Evolutionary conservation across 345 rosid genomes (phyloP), one percentile per base, ranked within the genome.

Genomic region (Populus davidiana): DNA sequence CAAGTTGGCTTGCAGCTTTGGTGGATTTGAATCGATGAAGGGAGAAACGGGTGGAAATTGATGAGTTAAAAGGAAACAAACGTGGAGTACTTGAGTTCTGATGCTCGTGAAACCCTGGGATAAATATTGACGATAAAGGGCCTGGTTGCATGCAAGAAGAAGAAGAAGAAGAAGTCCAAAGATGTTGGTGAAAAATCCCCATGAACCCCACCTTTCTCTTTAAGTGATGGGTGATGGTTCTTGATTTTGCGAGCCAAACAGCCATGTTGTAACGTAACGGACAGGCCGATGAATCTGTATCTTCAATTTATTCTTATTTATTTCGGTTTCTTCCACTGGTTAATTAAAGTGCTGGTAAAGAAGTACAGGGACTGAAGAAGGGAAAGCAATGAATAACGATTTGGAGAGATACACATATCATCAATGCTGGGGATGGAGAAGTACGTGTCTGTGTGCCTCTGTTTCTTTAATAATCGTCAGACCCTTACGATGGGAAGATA

Each of bases 171-270:
- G 69, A 70, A 39, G 17, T 21, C 66, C 23, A 62, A 39, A 38
- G 8, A 5, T 67, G 69, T 68, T 67, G 72, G 44, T 62, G 47
- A 44, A 75, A 36, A 81, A 52, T 56, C 31, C 64, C 23, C 36
- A 77, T 67, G 76, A 81, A 33, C 62, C 74, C 69, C 17, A 79
- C 33, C 47, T 75, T 70, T 16, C 79, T 78, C 77, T 75, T 86
- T 2, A 88, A 23, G 59, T n/a, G 41, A 50, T 83, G 79, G 20
- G 73, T 71, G 29, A 83, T 67, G 50, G 23, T 65, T 85, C 82
- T 82, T 29, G 91, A 83, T 83, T 86, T 87, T 73, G 83, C 44
- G 6, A 85, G 69, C 90, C 84, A 86, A 10, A 81, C 73, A 67
- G 83, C 80, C 93, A 90, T 90, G 4, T 33, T 33, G 59, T 41